A percentile compares a stretch with the other conserved stretches of the same genome.
phyloP scores from a whole-genome alignment of 192 early-diverging fungal genomes.

The Chytriomyces hyalinus region DNA sequence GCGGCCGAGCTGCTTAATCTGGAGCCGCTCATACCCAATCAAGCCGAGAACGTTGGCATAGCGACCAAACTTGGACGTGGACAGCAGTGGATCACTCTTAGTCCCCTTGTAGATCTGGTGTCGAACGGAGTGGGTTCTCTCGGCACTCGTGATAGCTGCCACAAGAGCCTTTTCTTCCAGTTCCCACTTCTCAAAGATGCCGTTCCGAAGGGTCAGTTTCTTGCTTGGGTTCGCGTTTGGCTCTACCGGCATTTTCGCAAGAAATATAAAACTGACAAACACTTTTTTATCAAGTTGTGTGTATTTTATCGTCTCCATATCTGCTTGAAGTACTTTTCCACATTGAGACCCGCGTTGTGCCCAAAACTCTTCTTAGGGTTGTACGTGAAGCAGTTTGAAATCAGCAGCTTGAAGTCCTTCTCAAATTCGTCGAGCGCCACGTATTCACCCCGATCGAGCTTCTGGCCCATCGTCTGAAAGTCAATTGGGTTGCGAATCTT shows the following conservation, averaged over 20 bases:
- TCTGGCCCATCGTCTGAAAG: slow-evolving; percentile 68
- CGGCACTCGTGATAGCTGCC: slow-evolving; percentile 30
- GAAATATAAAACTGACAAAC: not conserved
- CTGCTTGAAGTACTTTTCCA: slow-evolving; percentile 45
- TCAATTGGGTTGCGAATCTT: slow-evolving; percentile 75
- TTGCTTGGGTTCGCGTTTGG: not conserved
- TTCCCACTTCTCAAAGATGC: slow-evolving; percentile 30
- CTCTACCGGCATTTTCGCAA: not conserved
- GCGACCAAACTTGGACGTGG: slow-evolving; percentile 33
- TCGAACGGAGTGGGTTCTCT: slow-evolving; percentile 39
- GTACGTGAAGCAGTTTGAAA: slow-evolving; percentile 77
- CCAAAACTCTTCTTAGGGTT: slow-evolving; percentile 59
- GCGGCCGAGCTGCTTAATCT: slow-evolving; percentile 40
- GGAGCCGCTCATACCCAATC: slow-evolving; percentile 43
- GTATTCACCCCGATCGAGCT: slow-evolving; percentile 59
- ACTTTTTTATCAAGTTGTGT: not conserved
- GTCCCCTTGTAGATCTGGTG: slow-evolving; percentile 36
- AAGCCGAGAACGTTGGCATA: slow-evolving; percentile 40
- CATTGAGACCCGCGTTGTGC: slow-evolving; percentile 36
- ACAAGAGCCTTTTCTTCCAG: slow-evolving; percentile 21
- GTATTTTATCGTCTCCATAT: slow-evolving; percentile 3
- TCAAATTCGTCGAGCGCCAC: slow-evolving; percentile 58
- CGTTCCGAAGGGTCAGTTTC: slow-evolving; percentile 17
- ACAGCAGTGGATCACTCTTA: slow-evolving; percentile 15
- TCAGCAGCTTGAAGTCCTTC: slow-evolving; percentile 68